Evolutionary conservation across 306 rosid genomes (phyloP).

Genomic region (Cucumis cinereus): DNA sequence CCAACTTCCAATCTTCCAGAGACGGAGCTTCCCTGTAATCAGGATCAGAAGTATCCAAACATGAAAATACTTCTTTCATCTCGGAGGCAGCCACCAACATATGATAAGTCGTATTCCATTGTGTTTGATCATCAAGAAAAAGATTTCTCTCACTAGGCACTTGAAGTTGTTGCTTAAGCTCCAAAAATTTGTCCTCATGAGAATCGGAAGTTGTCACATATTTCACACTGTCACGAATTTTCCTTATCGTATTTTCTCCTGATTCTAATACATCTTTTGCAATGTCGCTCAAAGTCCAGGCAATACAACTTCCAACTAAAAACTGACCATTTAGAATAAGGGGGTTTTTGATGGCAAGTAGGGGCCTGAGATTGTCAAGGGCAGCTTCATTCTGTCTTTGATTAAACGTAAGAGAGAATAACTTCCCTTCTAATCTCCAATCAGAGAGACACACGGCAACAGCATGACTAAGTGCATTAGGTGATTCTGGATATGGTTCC

Average conservation of each 20-base stretch:
- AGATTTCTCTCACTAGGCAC: constrained; percentile 74
- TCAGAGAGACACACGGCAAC: constrained; percentile 85
- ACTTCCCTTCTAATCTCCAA: constrained; percentile 66
- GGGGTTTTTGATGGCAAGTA: constrained; percentile 65
- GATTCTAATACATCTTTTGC: constrained; percentile 54
- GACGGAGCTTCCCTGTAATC: constrained; percentile 71
- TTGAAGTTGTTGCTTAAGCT: constrained; percentile 74
- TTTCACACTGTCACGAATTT: constrained; percentile 70
- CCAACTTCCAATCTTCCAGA: constrained; percentile 73
- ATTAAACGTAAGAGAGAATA: constrained; percentile 66
- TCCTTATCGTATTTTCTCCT: constrained; percentile 33
- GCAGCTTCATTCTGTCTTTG: constrained; percentile 34
- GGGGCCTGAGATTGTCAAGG: constrained; percentile 61
- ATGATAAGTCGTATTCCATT: constrained; percentile 83
- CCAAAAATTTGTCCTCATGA: constrained; percentile 70
- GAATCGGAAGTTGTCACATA: constrained; percentile 81
- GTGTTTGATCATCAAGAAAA: constrained; percentile 61
- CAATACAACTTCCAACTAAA: constrained; percentile 68
- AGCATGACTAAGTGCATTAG: constrained; percentile 63
- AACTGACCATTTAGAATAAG: constrained; percentile 70
- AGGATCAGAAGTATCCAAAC: constrained; percentile 74
- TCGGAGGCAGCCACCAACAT: constrained; percentile 82
- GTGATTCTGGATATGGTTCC: constrained; percentile 91
- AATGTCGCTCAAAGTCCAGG: constrained; percentile 53
- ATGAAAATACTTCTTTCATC: constrained; percentile 70